These are phyloP conservation scores for Heimioporus sp. DNA, from an alignment of 768 basidiomycete genomes.

Conservation along the genomic window DNA sequence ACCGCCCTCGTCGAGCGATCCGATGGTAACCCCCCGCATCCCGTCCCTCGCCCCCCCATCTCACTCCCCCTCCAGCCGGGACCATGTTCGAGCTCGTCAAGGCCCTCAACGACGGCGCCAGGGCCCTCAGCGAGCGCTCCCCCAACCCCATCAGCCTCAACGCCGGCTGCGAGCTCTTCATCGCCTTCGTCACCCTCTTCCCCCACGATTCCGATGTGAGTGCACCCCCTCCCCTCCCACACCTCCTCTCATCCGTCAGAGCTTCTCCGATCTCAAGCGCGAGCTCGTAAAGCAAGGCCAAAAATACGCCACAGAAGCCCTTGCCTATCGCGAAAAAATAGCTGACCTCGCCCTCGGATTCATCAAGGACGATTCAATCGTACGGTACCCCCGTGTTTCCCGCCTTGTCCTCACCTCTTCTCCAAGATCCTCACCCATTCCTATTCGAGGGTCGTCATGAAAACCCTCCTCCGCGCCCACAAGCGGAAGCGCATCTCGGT, in stretches of 20 bases:
- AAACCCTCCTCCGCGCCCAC: constrained; percentile 88
- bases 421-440: constrained; percentile 92
- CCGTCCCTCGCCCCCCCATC: too few relatives aligned
- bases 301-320: constrained; percentile 72
- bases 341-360: constrained; percentile 87
- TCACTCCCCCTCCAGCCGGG: constrained; percentile 48
- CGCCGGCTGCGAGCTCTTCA: constrained; percentile 90
- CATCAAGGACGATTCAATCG: constrained; percentile 93
- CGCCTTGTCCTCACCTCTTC: constrained; percentile 11
- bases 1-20: constrained; percentile 81
- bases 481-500: constrained; percentile 92
- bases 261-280: constrained; percentile 78
- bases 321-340: constrained; percentile 87
- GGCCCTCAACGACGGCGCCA: constrained; percentile 75
- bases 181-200: constrained; percentile 82
- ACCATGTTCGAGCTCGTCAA: constrained; percentile 93
- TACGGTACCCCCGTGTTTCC: constrained; percentile 34
- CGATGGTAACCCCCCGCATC: constrained; percentile 51
- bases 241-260: constrained; percentile 42
- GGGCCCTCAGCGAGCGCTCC: constrained; percentile 56
- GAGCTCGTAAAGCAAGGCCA: constrained; percentile 81
- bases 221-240: constrained; percentile 12
- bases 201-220: constrained; percentile 80
- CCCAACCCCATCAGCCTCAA: constrained; percentile 81
- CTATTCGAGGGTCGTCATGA: constrained; percentile 93